Evolutionary conservation across 495 filamentous ascomycete species (phyloP).

Genomic region (Corynascus novoguineensis): DNA sequence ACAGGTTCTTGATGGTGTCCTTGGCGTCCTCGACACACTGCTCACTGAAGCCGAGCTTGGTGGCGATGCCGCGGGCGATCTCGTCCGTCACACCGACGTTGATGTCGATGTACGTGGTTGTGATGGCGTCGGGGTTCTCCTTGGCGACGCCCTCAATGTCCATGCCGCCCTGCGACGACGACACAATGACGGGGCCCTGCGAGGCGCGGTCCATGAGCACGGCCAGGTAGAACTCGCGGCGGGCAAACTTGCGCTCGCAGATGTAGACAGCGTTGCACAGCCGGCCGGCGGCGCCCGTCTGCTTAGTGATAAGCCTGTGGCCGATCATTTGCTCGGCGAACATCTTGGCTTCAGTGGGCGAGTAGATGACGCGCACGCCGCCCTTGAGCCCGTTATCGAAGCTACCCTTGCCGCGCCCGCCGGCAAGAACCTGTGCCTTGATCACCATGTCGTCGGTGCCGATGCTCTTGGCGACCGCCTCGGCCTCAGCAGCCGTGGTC

Average conservation of each 20-base stretch:
- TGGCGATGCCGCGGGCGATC: constrained; percentile 84
- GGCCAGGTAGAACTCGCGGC: constrained; percentile 97
- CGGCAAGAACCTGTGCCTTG: constrained; percentile 97
- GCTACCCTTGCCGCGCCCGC: constrained; percentile 91
- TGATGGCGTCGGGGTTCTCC: constrained; percentile 93
- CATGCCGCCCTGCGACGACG: constrained; percentile 97
- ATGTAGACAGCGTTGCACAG: constrained; percentile 96
- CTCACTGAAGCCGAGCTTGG: constrained; percentile 90
- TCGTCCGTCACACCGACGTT: constrained; percentile 91
- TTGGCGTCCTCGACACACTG: constrained; percentile 93
- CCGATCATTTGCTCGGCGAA: constrained; percentile 99
- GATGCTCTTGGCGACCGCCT: constrained; percentile 82
- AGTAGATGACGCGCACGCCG: constrained; percentile 97
- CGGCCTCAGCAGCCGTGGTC: constrained; percentile 76
- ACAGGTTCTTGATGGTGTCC: constrained; percentile 95
- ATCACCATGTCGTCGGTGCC: constrained; percentile 97
- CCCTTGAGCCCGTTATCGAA: constrained; percentile 99
- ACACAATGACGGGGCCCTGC: constrained; percentile 90
- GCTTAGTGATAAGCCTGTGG: constrained; percentile 98
- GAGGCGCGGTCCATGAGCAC: constrained; percentile 93
- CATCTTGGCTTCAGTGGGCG: constrained; percentile 80
- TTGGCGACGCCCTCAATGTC: constrained; percentile 98
- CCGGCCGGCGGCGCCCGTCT: constrained; percentile 87
- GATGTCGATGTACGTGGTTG: constrained; percentile 88
- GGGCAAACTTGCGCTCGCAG: constrained; percentile 98